Evolutionary conservation across 2,329 filamentous ascomycete genomes (phyloP), one percentile per base, ranked within the genome.

Genomic region (Microsporum canis): DNA sequence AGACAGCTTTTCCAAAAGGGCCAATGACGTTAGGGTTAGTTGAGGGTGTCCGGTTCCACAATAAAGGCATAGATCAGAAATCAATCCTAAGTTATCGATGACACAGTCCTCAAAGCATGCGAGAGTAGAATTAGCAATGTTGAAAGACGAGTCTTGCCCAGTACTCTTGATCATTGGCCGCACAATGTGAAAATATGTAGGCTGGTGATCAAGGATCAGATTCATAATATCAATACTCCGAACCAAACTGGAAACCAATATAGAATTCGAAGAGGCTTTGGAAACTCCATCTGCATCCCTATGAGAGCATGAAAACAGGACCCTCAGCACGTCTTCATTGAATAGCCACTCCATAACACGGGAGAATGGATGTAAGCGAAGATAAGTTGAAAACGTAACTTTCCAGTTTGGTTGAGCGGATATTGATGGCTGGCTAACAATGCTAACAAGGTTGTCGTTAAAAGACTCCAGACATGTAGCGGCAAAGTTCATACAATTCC

Each of bases 331-430:
- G 65, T 88, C 89, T 69, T 95, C 89, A 70, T 95, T 96, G 74
- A 95, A 96, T 75, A 99, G 84, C 91, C 94, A 97, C 71, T 99
- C 94, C 88, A 97, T 96, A 14, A 95, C 87, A 62, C 95, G 85
- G 2, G 89, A 86, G 69, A 97, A 99, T 0, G 95, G 92, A 75
- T 99, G 95, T 59, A 96, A 82, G 29, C 85, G 84, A 62, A 94
- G 85, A 71, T 99, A 99, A 4, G 83, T 82, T 57, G 85, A 84
- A 2, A 86, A 87, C 3, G 89, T 82, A 3, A 58, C 47, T 82
- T 72, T 82, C 65, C 95, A 89, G 14, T 88, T 83, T 7, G 82
- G 76, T 71, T 96, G 91, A 14, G 95, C 85, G 31, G 83, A 78
- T 34, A 95, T 79, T 63, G 82, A 87, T 1, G 89, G 88, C 69